Base-by-base conservation (phyloP, 2,329 filamentous ascomycete species). In the Coccinonectria pachysandricola region DNA sequence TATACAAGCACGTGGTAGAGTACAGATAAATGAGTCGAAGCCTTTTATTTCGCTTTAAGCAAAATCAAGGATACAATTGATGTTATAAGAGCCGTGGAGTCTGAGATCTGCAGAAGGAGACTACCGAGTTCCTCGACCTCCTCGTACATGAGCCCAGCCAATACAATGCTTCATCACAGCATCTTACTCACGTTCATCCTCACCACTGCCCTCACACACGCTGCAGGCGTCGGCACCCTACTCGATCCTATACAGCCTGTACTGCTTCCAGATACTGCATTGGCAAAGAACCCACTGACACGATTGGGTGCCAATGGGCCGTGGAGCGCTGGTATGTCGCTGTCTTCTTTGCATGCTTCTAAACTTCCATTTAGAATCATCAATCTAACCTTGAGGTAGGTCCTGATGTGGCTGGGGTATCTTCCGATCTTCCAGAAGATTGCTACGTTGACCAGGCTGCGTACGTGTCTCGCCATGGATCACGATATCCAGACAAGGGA, bases 391-490 rank as follows among this genome's bases (percentile, higher is more conserved):
- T n/a, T n/a, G n/a, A n/a, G n/a, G n/a, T n/a, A n/a, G 70, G 68
- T 1, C 67, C 69, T 8, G 65, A 76, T 39, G 61, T 75, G 23
- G 62, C 68, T 32, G 58, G 54, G 8, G 69, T 78, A 28, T 65
- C 65, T 0, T 53, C 63, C 15, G 57, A 65, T 4, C 56, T 71
- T 2, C 74, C 74, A 1, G 56, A 64, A 2, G 59, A 63, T 21
- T 79, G 75, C 45, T 54, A 53, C 7, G 64, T 79, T 4, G 70
- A 79, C 32, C 65, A 74, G 40, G 72, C 67, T 3, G 68, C 69
- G 5, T 77, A 74, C 34, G 53, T 73, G 17, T 60, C 63, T 2
- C 65, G 73, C 11, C 75, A 78, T 53, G 75, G 75, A 11, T 75
- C 70, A 21, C 60, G 74, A 21, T 80, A 68, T 41, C 74, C 73